Percentiles rank a stretch among this genome's conserved stretches.
These are phyloP conservation scores for Pseudogymnoascus sp. DNA, from an alignment of 2,329 filamentous ascomycete genomes.

Conservation along the genomic window DNA sequence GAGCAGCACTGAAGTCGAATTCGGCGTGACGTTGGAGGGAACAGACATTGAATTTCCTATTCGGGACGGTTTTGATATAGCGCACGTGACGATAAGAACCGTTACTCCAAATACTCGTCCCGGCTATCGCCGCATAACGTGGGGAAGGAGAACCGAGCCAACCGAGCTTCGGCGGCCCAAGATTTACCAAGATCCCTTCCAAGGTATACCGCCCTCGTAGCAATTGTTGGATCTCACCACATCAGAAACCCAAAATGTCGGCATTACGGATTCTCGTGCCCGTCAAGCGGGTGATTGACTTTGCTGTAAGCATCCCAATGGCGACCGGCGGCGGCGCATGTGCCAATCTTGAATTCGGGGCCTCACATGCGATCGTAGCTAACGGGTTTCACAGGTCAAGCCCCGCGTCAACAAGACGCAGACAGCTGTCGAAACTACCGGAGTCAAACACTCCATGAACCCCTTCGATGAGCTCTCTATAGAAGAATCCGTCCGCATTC, in stretches of 20 bases:
- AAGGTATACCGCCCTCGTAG: conserved; percentile 18
- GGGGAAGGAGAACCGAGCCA: conserved; percentile 8
- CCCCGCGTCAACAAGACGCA: conserved; percentile 62
- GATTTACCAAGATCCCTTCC: conserved; percentile 2
- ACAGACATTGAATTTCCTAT: conserved; percentile 5
- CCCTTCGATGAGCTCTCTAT: conserved; percentile 98
- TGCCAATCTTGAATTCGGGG: not conserved
- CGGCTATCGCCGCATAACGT: conserved; percentile 11
- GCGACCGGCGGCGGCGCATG: not conserved
- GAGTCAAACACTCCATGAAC: conserved; percentile 97
- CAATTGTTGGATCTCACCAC: conserved; percentile 11
- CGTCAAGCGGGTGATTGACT: conserved; percentile 80
- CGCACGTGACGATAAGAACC: not conserved
- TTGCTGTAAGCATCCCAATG: conserved; percentile 53
- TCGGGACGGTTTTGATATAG: not conserved
- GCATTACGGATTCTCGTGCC: conserved; percentile 69
- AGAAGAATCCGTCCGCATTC: conserved; percentile 90
- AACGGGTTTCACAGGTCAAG: conserved; percentile 46
- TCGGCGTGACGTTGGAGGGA: not conserved
- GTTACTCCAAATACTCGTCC: not conserved
- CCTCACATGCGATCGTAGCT: not conserved
- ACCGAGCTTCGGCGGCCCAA: conserved; percentile 8
- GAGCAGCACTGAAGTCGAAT: not conserved
- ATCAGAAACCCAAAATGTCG: conserved; percentile 42
- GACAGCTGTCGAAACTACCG: conserved; percentile 83